Conservation (phyloP, 2,329 filamentous ascomycete species). For the Diaporthe sp. region DNA sequence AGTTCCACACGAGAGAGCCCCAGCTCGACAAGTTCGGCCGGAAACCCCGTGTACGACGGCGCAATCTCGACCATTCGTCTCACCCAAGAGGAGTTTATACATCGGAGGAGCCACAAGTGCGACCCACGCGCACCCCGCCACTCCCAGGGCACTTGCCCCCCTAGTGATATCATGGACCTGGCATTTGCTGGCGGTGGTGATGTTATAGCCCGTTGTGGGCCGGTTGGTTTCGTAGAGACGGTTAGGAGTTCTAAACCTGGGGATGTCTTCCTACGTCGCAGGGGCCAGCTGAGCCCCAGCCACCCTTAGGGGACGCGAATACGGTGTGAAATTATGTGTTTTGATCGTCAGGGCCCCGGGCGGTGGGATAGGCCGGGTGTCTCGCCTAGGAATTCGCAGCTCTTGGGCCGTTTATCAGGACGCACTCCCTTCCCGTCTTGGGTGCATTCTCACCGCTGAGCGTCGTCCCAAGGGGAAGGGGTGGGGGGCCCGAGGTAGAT, state of each 20-base stretch:
- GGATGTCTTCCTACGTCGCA: not conserved
- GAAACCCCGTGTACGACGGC: not conserved
- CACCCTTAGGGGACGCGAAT: not conserved
- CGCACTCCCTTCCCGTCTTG: not conserved
- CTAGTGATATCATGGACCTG: not conserved
- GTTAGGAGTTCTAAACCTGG: not conserved
- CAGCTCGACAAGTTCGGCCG: not conserved
- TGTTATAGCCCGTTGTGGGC: not conserved
- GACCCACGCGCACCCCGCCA: not conserved
- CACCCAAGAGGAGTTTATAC: not conserved
- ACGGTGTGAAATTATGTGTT: not conserved
- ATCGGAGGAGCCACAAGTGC: not conserved
- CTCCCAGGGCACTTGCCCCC: not conserved
- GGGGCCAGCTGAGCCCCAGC: not conserved
- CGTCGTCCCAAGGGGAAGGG: constrained; percentile 6
- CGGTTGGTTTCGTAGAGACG: not conserved
- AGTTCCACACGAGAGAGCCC: not conserved
- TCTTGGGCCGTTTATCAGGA: not conserved
- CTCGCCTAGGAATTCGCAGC: not conserved
- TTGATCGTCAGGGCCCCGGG: not conserved
- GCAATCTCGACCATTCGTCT: not conserved
- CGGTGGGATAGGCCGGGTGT: not conserved
- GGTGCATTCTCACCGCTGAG: constrained; percentile 5
- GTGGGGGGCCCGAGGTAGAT: not conserved
- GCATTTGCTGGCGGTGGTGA: not conserved